Evolutionary conservation across 768 basidiomycete species (phyloP), one percentile per base, ranked within the genome.

Genomic region (Crassisporium funariophilum): DNA sequence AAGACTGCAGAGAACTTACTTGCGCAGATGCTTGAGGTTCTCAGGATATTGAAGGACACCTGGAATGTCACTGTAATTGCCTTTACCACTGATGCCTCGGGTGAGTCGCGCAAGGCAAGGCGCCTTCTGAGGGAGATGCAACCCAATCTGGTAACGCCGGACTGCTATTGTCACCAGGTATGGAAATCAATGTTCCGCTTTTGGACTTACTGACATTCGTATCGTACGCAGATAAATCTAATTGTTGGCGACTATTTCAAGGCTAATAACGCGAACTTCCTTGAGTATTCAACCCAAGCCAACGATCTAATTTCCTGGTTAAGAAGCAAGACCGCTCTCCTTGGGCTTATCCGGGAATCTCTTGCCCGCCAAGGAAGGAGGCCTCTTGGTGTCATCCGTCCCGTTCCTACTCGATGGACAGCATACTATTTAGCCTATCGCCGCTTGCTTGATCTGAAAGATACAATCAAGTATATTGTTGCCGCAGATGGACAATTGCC

Each of bases 131-230:
- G 11, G 1, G 4, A n/a, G 2, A 53, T 60, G 24, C 47, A 42
- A 22, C 65, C 61, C 2, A 21, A 54, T 13, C 22, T 73, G 1
- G 59, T 73, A n/a, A 50, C 55, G 0, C 62, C 57, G 7, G 64
- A 69, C 43, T 73, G 71, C 42, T 66, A 65, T 44, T 60, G 65
- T 1, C 71, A 74, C 53, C 70, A 73, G 59, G 70, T 72, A 64
- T 47, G 64, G 64, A 42, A 27, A 19, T 25, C 11, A 19, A 42
- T n/a, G n/a, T n/a, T n/a, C n/a, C n/a, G 20, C 2, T 11, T 42
- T 44, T 7, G n/a, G 22, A 22, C 34, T 13, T 16, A 33, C 17
- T 23, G 45, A 44, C 34, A 24, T 33, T 13, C 31, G 17, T 31
- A 20, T 41, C n/a, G 37, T 50, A 19, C 15, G 40, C 49, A 74